Conservation (phyloP, 768 basidiomycete species). For the Termitomyces sp. region DNA sequence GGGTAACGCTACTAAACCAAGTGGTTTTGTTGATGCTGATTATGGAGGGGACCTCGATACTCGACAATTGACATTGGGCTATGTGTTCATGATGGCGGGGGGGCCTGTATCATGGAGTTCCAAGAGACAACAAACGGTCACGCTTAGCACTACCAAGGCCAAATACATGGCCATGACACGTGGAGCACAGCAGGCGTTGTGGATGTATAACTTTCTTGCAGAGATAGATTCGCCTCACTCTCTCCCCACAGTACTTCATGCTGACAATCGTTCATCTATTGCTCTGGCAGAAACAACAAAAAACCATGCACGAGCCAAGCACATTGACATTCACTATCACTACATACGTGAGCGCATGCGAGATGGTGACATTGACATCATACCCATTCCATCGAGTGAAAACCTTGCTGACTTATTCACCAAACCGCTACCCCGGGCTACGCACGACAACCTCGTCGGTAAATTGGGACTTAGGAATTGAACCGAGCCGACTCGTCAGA, state of each 20-base stretch:
- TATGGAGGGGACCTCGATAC: not conserved
- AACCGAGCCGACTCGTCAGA: not conserved
- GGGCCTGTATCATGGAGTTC: not conserved
- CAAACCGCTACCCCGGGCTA: not conserved
- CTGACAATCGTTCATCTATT: not conserved
- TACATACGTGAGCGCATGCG: not conserved
- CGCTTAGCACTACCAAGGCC: not conserved
- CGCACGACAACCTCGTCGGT: not conserved
- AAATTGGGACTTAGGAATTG: not conserved
- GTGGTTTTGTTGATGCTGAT: not conserved
- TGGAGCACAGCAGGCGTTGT: not conserved
- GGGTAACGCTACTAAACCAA: not conserved
- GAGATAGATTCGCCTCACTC: not conserved
- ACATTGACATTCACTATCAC: not conserved
- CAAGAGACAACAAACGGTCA: not conserved
- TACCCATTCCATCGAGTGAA: not conserved
- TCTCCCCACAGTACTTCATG: not conserved
- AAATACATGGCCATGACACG: not conserved
- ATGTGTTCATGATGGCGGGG: not conserved
- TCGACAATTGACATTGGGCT: not conserved
- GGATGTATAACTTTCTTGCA: not conserved
- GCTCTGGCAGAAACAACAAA: not conserved
- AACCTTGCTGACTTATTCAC: not conserved
- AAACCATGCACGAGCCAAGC: not conserved
- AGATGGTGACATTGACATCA: not conserved